Base-by-base conservation (phyloP, 129 eudicot species). In the Tagetes erecta region DNA sequence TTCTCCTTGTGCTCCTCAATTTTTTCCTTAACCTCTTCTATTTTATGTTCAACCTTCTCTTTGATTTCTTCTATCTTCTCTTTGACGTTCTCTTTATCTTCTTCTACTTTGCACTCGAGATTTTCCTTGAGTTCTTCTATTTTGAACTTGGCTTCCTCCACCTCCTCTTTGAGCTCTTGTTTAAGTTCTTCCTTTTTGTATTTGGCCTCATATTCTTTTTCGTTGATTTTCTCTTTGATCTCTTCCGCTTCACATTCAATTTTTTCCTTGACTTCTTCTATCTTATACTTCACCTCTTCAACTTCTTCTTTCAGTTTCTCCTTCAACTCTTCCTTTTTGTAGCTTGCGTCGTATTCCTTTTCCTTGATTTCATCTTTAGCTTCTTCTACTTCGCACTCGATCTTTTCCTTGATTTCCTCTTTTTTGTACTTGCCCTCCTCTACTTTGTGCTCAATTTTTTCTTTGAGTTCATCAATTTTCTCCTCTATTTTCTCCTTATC, bases 201-300 rank as follows among this genome's bases (percentile, higher is more conserved):
- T 50, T 70, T 20, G 4, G 27, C 66, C 72, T 78, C 82, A 1
- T 78, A 70, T 62, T 70, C 77, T 38, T 49, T 70, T 70, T 70
- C 82, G 56, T 60, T 62, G 14, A 78, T 60, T 52, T 62, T 64
- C 68, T 78, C 76, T 78, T 78, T 78, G 2, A 47, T 57, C 33
- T 62, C 82, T 50, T 78, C 76, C 70, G 45, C 76, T 62, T 70
- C 82, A 62, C 77, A 78, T n/a, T 68, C 72, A 6, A 33, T 38
- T 2, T 69, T 69, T 11, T 77, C 70, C 27, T 77, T 69, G 6
- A 58, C 8, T 11, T 57, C 75, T 49, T 69, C 76, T 14, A 30
- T 47, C 47, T 50, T 74, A 27, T 3, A 49, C 8, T 68, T 68
- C 6, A 31, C 38, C 44, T 77, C 75, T 38, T 57, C 60, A 9